Conservation (phyloP, 441 rosid species). For the Brassica hybrid region DNA sequence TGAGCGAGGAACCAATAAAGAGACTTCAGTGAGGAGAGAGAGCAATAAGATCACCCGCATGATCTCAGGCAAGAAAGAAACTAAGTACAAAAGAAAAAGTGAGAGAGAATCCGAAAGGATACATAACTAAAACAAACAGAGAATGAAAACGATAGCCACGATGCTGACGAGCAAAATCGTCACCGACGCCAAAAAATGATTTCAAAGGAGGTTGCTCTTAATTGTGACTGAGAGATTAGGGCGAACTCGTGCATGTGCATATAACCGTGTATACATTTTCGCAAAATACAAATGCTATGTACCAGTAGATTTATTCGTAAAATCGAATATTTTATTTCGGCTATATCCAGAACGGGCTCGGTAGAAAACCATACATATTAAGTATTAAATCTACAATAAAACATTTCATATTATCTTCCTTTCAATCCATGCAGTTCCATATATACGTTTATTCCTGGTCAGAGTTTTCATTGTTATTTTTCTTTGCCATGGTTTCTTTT, state of each 20-base stretch:
- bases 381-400: slow-evolving; percentile 1
- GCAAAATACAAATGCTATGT: neutral
- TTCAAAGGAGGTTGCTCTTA: neutral
- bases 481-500: neutral
- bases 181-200: neutral
- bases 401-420: slow-evolving; percentile 2
- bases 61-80: no score
- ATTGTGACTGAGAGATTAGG: neutral
- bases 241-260: neutral
- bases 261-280: neutral
- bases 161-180: neutral
- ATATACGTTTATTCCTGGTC: neutral
- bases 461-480: neutral
- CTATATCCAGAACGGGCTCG: neutral
- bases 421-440: slow-evolving; percentile 3
- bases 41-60: neutral
- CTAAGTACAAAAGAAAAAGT: no score
- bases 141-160: no score
- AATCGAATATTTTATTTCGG: neutral
- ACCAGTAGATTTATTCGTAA: neutral
- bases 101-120: no score
- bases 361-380: neutral
- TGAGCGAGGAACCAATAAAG: neutral
- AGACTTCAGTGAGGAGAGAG: neutral
- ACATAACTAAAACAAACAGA: no score